Base-by-base conservation (phyloP, 768 basidiomycete species). In the Podaxis sp. region DNA sequence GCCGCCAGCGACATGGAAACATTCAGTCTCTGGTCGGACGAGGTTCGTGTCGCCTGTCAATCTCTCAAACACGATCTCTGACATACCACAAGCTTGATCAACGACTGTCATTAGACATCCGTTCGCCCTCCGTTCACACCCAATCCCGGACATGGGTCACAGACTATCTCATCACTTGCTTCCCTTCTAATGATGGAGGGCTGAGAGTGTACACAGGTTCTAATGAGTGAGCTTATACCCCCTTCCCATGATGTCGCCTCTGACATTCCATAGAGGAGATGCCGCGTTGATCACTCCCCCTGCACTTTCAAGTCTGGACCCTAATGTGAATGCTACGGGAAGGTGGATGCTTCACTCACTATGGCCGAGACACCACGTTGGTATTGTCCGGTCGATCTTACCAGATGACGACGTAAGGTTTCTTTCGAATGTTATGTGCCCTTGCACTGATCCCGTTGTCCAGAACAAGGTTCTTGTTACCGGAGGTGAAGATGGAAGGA, bases 1-100 rank as follows among this genome's bases (percentile, higher is more conserved):
- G 90, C 89, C 24, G 83, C 86, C 11, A 95, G 93, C 66, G 96
- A 97, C 75, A 97, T 97, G 95, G 95, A 98, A 74, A 94, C 92
- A 0, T 90, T 96, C 67, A 90, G 90, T 61, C 81, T 85, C 13
- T 98, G 95, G 96, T 84, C 87, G 28, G 74, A 74, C 52, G 90
- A 93, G 75, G 92, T 89, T 63, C 33, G 72, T 64, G 51, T 39
- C 15, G 17, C 48, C 8, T n/a, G 40, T 49, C 28, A 19, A 4
- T n/a, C 19, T 1, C 4, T 52, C 52, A 13, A 24, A 39, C 6
- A 24, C 62, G 22, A 26, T 48, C 22, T 44, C 30, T 67, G 11
- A 61, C 54, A 12, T 4, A 57, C 26, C 26, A 56, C 42, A 61
- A 92, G 90, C 78, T 92, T 17, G 90, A 92, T 60, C 78, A 76